These are phyloP conservation scores for Lactarius tabidus DNA, from an alignment of 768 basidiomycete species.

Conservation along the genomic window DNA sequence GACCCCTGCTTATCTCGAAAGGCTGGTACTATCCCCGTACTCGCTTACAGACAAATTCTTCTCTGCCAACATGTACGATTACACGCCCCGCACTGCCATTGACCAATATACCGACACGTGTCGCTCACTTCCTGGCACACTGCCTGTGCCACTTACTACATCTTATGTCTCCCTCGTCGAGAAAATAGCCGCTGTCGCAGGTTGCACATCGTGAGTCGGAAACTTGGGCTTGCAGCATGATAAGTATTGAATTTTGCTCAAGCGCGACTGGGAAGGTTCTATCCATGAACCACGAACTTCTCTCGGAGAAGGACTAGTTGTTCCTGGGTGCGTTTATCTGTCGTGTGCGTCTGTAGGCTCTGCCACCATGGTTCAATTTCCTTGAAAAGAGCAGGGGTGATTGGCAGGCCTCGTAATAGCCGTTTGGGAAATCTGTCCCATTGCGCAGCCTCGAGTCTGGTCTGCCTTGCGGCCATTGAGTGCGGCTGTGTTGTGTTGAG, in stretches of 20 bases:
- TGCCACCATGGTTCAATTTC: no score
- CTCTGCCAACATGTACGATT: conserved; percentile 73
- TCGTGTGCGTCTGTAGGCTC: no score
- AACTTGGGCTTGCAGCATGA: conserved; percentile 74
- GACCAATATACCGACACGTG: conserved; percentile 76
- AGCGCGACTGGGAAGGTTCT: conserved; percentile 95
- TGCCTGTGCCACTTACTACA: conserved; percentile 52
- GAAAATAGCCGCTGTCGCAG: conserved; percentile 80
- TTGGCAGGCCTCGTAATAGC: not conserved
- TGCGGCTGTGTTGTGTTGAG: no score
- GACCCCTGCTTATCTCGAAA: conserved; percentile 85
- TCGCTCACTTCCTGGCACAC: conserved; percentile 57
- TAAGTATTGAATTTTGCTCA: conserved; percentile 79
- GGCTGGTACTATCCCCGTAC: conserved; percentile 64
- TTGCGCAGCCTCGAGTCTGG: not conserved
- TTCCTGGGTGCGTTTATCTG: no score
- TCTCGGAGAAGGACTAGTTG: no score
- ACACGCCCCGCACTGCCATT: conserved; percentile 78
- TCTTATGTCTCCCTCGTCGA: conserved; percentile 66
- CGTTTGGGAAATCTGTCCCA: not conserved
- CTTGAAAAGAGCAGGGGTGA: not conserved
- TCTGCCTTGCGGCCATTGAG: not conserved
- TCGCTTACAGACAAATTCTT: conserved; percentile 78
- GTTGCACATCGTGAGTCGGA: conserved; percentile 74
- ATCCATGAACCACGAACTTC: no score